Evolutionary conservation across 768 basidiomycete genomes (phyloP).

Genomic region (Macrolepiota fuliginosa): DNA sequence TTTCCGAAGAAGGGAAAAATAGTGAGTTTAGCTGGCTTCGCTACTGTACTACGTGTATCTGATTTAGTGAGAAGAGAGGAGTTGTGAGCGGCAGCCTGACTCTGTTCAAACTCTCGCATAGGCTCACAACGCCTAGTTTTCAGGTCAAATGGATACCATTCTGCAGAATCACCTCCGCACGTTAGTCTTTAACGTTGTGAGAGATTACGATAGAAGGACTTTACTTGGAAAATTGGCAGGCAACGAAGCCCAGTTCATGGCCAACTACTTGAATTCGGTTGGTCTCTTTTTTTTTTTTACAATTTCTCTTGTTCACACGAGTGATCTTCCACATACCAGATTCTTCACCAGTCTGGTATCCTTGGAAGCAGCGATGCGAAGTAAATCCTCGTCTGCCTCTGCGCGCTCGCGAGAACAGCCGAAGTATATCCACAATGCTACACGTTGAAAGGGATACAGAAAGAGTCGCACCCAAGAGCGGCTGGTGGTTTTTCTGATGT

Average conservation of each 20-base stretch:
- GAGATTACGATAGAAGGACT: background rate
- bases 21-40: too few species aligned
- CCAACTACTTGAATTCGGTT: background rate
- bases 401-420: background rate
- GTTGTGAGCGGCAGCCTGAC: too few species aligned
- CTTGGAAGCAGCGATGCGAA: background rate
- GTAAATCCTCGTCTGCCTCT: background rate
- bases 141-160: background rate
- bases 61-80: too few species aligned
- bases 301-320: background rate
- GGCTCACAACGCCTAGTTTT: background rate
- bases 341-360: background rate
- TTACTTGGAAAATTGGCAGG: background rate
- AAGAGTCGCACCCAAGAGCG: background rate
- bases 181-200: background rate
- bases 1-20: too few species aligned
- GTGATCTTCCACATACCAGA: background rate
- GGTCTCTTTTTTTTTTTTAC: background rate
- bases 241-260: background rate
- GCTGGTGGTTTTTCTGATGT: background rate
- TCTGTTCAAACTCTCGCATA: too few species aligned
- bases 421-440: background rate
- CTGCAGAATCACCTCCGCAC: background rate
- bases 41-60: too few species aligned
- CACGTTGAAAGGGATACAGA: background rate